These are phyloP conservation scores for Cryphonectria nitschkei DNA, from an alignment of 2,329 filamentous ascomycete genomes.

Conservation along the genomic window DNA sequence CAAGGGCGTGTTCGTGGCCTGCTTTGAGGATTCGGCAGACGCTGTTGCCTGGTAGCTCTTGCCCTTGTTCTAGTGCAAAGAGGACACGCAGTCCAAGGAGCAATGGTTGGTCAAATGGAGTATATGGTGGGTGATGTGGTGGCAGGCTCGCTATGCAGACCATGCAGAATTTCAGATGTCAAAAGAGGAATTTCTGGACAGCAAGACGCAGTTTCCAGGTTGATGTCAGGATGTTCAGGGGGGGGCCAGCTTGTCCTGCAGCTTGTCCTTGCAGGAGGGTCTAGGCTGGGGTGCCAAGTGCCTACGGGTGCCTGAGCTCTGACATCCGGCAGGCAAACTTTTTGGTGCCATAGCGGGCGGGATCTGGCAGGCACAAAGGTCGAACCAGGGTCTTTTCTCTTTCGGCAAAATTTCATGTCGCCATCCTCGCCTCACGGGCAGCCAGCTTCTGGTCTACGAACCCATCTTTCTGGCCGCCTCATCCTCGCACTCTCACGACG, in stretches of 20 bases:
- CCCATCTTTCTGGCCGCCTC: slow-evolving; percentile 9
- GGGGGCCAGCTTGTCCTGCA: slow-evolving; percentile 27
- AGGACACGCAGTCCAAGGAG: not conserved
- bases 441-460: slow-evolving; percentile 11
- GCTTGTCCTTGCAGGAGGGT: slow-evolving; percentile 3
- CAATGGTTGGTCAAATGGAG: not conserved
- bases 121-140: not conserved
- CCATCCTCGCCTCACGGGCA: slow-evolving; percentile 12
- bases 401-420: slow-evolving; percentile 29
- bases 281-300: not conserved
- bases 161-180: not conserved
- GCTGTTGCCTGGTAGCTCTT: not conserved
- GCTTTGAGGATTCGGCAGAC: not conserved
- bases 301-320: not conserved
- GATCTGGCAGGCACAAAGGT: slow-evolving; percentile 21
- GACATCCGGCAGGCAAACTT: slow-evolving; percentile 2
- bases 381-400: slow-evolving; percentile 20
- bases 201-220: slow-evolving; percentile 11
- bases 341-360: not conserved
- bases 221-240: slow-evolving; percentile 18
- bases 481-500: not conserved
- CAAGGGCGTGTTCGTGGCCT: not conserved
- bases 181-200: slow-evolving; percentile 7
- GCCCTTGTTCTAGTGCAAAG: not conserved
- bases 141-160: not conserved